phyloP scores from a whole-genome alignment of 2,329 filamentous ascomycete genomes.

The Ophiocordyceps australis region DNA sequence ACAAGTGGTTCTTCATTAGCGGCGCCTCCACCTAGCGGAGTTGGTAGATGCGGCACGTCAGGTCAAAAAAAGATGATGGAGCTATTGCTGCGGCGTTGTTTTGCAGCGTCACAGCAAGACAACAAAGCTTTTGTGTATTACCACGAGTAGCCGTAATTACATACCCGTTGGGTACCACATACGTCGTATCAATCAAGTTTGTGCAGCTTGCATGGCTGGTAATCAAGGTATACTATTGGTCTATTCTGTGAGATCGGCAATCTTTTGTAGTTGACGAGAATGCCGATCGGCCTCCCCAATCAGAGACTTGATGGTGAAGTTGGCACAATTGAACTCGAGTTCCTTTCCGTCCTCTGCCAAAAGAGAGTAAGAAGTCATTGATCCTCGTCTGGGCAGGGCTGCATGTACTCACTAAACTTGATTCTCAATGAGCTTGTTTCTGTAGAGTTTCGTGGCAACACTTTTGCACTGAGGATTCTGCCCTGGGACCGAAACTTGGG shows the following conservation, averaged over 20 bases:
- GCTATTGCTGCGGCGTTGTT: slow-evolving; percentile 3
- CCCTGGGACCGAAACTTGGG: slow-evolving; percentile 53
- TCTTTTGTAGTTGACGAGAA: slow-evolving; percentile 63
- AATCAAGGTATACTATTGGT: no score
- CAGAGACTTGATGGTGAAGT: slow-evolving; percentile 69
- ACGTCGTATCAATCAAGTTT: no score
- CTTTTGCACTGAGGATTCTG: slow-evolving; percentile 61
- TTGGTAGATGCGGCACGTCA: neutral
- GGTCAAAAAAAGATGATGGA: neutral
- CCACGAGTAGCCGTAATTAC: no score
- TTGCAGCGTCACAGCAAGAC: no score
- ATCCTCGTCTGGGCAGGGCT: no score
- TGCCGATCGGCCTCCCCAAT: slow-evolving; percentile 82
- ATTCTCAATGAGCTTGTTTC: slow-evolving; percentile 53
- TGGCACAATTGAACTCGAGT: slow-evolving; percentile 63
- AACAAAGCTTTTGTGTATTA: no score
- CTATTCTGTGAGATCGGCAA: slow-evolving; percentile 54
- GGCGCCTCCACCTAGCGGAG: slow-evolving; percentile 61
- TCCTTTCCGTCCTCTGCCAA: slow-evolving; percentile 84
- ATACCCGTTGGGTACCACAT: no score
- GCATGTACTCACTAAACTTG: slow-evolving; percentile 93
- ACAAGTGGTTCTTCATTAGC: slow-evolving; percentile 99
- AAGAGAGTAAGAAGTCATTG: no score
- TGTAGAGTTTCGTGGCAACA: slow-evolving; percentile 52
- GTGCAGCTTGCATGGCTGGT: no score